phyloP scores from a whole-genome alignment of 345 rosid species.

The Trapa bicornis region DNA sequence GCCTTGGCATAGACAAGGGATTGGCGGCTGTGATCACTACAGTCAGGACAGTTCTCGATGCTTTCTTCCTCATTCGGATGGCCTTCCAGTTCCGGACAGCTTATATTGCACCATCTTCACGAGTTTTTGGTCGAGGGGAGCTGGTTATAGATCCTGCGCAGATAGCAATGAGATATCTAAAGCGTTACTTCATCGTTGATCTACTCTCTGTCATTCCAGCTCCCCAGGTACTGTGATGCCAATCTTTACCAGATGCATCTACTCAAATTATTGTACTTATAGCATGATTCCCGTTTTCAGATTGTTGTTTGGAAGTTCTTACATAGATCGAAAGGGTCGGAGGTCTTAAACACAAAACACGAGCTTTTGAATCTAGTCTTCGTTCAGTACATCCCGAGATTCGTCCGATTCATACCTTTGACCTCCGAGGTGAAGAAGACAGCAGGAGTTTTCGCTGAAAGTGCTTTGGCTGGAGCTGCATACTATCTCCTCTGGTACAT shows the following conservation, averaged over 20 bases:
- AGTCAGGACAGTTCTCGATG: constrained; percentile 44
- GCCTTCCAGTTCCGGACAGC: constrained; percentile 76
- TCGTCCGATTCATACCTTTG: constrained; percentile 55
- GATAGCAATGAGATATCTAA: constrained; percentile 54
- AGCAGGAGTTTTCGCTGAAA: constrained; percentile 74
- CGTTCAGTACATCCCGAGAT: constrained; percentile 68
- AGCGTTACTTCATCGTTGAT: constrained; percentile 63
- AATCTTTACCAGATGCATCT: neutral
- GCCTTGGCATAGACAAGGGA: constrained; percentile 47
- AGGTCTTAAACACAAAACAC: constrained; percentile 48
- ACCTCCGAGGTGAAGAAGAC: constrained; percentile 75
- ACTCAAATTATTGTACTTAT: neutral
- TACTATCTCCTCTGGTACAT: constrained; percentile 84
- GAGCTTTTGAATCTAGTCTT: constrained; percentile 44
- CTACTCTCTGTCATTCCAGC: constrained; percentile 64
- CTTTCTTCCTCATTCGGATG: constrained; percentile 54
- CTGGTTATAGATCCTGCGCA: constrained; percentile 77
- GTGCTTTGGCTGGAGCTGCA: constrained; percentile 77
- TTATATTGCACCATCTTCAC: constrained; percentile 73
- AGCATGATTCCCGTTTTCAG: constrained; percentile 19
- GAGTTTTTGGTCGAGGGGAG: constrained; percentile 93
- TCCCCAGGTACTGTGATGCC: constrained; percentile 47
- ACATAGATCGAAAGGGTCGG: constrained; percentile 38
- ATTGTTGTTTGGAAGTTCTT: constrained; percentile 63
- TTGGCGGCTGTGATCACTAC: constrained; percentile 54